Evolutionary conservation across 768 basidiomycete genomes (phyloP).

Genomic region (Megacollybia marginata): DNA sequence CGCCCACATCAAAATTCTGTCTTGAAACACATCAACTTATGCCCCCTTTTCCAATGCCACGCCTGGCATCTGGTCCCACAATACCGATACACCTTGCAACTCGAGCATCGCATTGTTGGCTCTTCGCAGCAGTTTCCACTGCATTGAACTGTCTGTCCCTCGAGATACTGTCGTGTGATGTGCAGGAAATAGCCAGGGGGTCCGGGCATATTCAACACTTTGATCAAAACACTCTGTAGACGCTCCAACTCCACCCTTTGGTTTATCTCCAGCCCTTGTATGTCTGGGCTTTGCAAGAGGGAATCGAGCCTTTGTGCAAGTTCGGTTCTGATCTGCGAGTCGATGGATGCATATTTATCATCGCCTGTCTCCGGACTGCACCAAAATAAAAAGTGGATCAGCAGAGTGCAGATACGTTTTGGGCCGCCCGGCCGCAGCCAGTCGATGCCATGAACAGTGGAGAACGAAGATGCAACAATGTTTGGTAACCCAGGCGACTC

Average conservation of each 20-base stretch:
- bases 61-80: constrained; percentile 9
- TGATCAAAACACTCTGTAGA: constrained; percentile 1
- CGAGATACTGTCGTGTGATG: constrained; percentile 4
- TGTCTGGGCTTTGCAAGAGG: neutral
- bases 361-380: constrained; percentile 12
- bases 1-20: neutral
- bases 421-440: constrained; percentile 5
- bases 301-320: constrained; percentile 1
- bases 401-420: constrained; percentile 7
- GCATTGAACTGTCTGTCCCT: constrained; percentile 7
- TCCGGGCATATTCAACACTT: constrained; percentile 4
- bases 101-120: constrained; percentile 8
- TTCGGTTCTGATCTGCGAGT: constrained; percentile 5
- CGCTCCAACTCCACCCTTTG: constrained; percentile 6
- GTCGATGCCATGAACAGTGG: constrained; percentile 3
- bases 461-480: constrained; percentile 8
- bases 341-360: constrained; percentile 13
- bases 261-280: neutral
- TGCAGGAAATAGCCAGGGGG: constrained; percentile 1
- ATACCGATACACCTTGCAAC: constrained; percentile 12
- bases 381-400: constrained; percentile 12
- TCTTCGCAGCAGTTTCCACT: constrained; percentile 7
- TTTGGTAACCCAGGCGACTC: constrained; percentile 9
- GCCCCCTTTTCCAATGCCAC: constrained; percentile 15
- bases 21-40: constrained; percentile 11